phyloP scores from a whole-genome alignment of 257 asterid species.

The Cruciata laevipes region DNA sequence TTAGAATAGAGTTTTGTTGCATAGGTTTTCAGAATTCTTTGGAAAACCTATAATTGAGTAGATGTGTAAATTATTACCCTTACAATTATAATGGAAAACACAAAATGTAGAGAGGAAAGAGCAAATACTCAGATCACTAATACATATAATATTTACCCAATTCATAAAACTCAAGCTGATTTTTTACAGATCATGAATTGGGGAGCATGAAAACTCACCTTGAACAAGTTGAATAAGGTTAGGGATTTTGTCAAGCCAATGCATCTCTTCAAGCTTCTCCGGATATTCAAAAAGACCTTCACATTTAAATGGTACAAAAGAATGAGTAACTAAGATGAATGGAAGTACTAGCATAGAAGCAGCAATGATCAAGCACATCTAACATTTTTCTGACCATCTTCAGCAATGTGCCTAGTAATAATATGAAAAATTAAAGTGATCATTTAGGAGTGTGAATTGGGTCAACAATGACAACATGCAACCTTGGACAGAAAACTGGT shows the following conservation, averaged over 20 bases:
- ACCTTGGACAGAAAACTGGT: not conserved
- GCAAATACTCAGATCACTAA: not conserved
- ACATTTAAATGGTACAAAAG: constrained; percentile 4
- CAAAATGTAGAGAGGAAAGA: not conserved
- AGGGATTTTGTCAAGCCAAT: constrained; percentile 85
- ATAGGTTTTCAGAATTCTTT: constrained; percentile 88
- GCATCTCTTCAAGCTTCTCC: constrained; percentile 94
- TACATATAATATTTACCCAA: too few species aligned
- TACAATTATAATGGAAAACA: not conserved
- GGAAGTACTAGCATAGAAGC: not conserved
- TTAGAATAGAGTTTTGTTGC: constrained; percentile 84
- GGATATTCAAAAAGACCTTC: constrained; percentile 76
- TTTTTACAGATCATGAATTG: too few species aligned
- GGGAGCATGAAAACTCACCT: constrained; percentile 40
- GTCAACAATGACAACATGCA: not conserved
- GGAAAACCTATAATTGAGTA: constrained; percentile 32
- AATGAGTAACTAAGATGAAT: not conserved
- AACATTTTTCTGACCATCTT: not conserved
- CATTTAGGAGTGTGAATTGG: not conserved
- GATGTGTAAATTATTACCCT: not conserved
- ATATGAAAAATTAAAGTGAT: not conserved
- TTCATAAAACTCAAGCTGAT: too few species aligned
- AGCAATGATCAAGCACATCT: not conserved
- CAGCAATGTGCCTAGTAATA: not conserved
- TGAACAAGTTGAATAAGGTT: constrained; percentile 84